Evolutionary conservation across 495 filamentous ascomycete species (phyloP).

Genomic region (Annulohypoxylon nitens): DNA sequence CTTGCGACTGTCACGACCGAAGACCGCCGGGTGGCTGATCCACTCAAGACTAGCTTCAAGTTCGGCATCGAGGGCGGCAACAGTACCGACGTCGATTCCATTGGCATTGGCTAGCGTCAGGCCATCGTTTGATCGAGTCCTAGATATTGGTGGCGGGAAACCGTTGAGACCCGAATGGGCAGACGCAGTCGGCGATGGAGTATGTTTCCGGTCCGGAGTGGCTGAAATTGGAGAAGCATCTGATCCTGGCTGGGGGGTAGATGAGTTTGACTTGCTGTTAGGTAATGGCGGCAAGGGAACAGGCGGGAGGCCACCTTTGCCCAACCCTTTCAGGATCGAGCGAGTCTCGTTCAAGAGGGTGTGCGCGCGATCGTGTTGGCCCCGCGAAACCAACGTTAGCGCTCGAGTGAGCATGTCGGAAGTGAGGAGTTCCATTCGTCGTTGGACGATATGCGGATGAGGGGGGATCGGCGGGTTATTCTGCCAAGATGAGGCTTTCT

Average conservation of each 20-base stretch:
- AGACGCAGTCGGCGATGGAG: constrained; percentile 64
- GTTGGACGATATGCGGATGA: constrained; percentile 94
- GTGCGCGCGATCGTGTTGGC: constrained; percentile 92
- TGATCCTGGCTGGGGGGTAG: constrained; percentile 60
- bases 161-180: constrained; percentile 55
- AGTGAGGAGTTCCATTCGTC: constrained; percentile 96
- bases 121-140: constrained; percentile 60
- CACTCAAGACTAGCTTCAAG: constrained; percentile 95
- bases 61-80: constrained; percentile 90
- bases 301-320: constrained; percentile 95
- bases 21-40: constrained; percentile 97
- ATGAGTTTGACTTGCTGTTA: constrained; percentile 60
- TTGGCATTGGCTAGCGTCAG: constrained; percentile 69
- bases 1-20: constrained; percentile 94
- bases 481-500: constrained; percentile 68
- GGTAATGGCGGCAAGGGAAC: constrained; percentile 70
- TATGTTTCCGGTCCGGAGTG: constrained; percentile 64
- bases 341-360: constrained; percentile 93
- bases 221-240: constrained; percentile 61
- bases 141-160: constrained; percentile 48
- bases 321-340: constrained; percentile 94
- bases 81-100: constrained; percentile 81
- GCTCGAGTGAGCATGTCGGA: constrained; percentile 98
- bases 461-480: constrained; percentile 91
- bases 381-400: constrained; percentile 88